Base-by-base conservation (phyloP, 352 stramenopile genomes). In the Phytophthora sp. region DNA sequence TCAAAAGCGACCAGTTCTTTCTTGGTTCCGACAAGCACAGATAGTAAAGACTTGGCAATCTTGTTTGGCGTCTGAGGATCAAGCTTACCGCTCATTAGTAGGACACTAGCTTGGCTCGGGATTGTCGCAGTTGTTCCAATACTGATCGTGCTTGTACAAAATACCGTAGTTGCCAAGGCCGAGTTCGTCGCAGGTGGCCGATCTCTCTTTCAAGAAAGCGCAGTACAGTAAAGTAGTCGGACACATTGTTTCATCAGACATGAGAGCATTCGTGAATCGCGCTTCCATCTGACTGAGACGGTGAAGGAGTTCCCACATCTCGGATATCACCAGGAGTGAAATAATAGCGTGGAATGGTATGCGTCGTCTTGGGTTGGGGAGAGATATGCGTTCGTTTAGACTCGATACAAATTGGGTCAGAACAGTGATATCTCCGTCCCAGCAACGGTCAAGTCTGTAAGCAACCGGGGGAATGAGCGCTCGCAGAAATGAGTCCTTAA, bases 101-200 rank as follows among this genome's bases (percentile, higher is more conserved):
- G 23, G 17, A 85, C 73, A 23, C 66, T 80, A 2, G 68, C 55
- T 3, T 69, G 53, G 2, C 11, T 54, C 8, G 75, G 69, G 39
- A 84, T 79, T n/a, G 44, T 64, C 8, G 66, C 73, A 0, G 61
- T 69, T 48, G 68, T 85, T 83, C 65, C 66, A 87, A 62, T 83
- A 84, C 48, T 73, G 52, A 49, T 87, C 77, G 6, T 66, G 72
- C 27, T 74, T 52, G 64, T 87, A 87, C 9, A 62, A 20, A 24
- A 85, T 66, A 0, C 42, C 35, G 52, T 75, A 76, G 12, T 39
- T 52, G 3, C 21, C 48, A 2, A 65, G 21, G 6, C 28, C 27
- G 21, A 53, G 30, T 13, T 51, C 20, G 2, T 59, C 15, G 30
- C 75, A 86, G 2, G 54, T 26, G 9, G 54, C 7, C 21, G 69